phyloP scores from a whole-genome alignment of 345 rosid species.

The Fremontodendron californicum region DNA sequence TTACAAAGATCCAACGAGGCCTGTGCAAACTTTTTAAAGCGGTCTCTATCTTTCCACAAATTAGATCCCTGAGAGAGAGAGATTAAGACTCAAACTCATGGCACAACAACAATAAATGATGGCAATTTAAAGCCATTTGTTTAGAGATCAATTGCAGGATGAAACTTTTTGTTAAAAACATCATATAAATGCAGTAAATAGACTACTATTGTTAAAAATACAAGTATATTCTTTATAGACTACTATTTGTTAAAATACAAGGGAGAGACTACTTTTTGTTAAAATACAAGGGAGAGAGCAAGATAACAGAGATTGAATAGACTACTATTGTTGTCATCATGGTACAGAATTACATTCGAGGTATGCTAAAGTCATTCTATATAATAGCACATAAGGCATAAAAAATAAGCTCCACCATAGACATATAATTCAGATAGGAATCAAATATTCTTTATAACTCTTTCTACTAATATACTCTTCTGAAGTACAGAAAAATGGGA shows the following conservation, averaged over 20 bases:
- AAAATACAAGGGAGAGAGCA: neutral
- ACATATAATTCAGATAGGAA: neutral
- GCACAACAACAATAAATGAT: neutral
- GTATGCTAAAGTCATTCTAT: neutral
- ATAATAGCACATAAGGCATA: neutral
- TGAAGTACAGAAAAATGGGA: neutral
- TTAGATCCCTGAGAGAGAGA: slow-evolving; percentile 62
- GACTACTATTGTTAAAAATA: no score
- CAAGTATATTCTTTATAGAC: no score
- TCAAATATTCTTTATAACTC: neutral
- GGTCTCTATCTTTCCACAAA: slow-evolving; percentile 76
- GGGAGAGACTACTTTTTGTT: no score
- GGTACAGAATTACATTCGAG: neutral
- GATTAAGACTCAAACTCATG: neutral
- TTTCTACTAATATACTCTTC: neutral
- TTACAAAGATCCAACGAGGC: slow-evolving; percentile 74
- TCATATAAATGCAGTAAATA: no score
- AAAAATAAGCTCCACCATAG: neutral
- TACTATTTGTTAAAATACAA: no score
- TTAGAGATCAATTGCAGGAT: neutral
- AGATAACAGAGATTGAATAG: neutral
- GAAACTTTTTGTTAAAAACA: neutral
- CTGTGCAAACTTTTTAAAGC: slow-evolving; percentile 58
- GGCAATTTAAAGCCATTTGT: neutral
- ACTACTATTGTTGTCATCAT: neutral